These are phyloP conservation scores for Jacaranda mimosifolia DNA, from an alignment of 257 asterid species.

Conservation along the genomic window DNA sequence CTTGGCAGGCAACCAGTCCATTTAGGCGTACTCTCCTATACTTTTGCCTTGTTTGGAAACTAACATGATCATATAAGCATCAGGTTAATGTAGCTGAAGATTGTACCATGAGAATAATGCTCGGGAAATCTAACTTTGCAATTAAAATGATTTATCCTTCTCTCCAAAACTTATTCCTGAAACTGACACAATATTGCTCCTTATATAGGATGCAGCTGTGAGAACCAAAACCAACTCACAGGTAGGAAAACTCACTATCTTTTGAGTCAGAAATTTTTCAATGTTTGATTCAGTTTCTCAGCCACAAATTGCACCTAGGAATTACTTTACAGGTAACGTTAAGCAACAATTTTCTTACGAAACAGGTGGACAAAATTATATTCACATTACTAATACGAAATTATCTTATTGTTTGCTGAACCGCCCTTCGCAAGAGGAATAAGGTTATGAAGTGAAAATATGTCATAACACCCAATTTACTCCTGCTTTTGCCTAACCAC, in stretches of 20 bases:
- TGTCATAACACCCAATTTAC: too few species aligned
- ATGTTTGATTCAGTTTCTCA: neutral
- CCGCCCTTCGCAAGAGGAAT: too few species aligned
- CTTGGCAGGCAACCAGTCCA: too few species aligned
- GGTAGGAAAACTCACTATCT: neutral
- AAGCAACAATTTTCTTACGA: too few species aligned
- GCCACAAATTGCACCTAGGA: constrained; percentile 7
- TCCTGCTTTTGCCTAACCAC: too few species aligned
- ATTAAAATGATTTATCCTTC: neutral
- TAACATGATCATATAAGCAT: neutral
- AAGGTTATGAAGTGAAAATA: too few species aligned
- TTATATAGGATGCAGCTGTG: neutral
- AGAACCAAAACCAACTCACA: neutral
- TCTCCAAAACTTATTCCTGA: neutral
- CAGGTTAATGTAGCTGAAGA: too few species aligned
- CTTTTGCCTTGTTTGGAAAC: too few species aligned
- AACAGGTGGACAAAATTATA: too few species aligned
- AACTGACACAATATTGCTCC: neutral
- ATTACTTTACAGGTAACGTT: neutral
- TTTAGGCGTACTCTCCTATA: too few species aligned
- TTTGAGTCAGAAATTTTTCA: neutral
- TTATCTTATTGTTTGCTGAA: neutral
- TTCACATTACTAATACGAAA: neutral
- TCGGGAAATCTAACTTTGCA: neutral
- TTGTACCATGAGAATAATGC: too few species aligned